A percentile compares a stretch with the other conserved stretches of the same genome.
Evolutionary conservation across 129 eudicot genomes (phyloP).

Genomic region (Silybum marianum): DNA sequence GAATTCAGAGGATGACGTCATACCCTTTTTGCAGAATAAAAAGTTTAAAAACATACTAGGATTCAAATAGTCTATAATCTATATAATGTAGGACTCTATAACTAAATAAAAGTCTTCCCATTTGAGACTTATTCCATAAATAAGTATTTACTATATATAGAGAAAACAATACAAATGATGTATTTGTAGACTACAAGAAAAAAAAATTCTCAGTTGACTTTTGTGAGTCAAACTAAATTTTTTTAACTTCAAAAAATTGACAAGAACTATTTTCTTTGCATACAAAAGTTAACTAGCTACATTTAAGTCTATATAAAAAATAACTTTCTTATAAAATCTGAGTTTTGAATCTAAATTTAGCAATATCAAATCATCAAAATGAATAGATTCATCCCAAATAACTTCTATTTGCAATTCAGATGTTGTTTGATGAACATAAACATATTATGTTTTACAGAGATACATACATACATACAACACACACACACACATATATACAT

Average conservation of each 20-base stretch:
- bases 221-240: conserved; percentile 12
- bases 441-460: not conserved
- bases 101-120: not conserved
- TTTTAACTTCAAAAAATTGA: conserved; percentile 20
- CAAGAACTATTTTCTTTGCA: not conserved
- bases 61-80: not conserved
- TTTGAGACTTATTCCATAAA: not conserved
- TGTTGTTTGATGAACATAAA: conserved; percentile 5
- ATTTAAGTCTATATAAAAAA: conserved; percentile 1
- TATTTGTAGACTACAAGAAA: conserved; percentile 12
- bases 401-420: not conserved
- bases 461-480: not conserved
- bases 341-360: conserved; percentile 15
- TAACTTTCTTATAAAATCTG: not conserved
- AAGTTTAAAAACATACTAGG: not conserved
- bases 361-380: conserved; percentile 18
- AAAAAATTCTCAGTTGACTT: conserved; percentile 19
- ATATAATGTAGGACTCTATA: not conserved
- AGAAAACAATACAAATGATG: not conserved
- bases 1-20: not conserved
- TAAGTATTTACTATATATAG: not conserved
- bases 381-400: not conserved
- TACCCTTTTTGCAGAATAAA: not conserved
- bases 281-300: not conserved
- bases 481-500: not conserved